phyloP scores from a whole-genome alignment of 108 stramenopile genomes.

The Stephanodiscus triporus region DNA sequence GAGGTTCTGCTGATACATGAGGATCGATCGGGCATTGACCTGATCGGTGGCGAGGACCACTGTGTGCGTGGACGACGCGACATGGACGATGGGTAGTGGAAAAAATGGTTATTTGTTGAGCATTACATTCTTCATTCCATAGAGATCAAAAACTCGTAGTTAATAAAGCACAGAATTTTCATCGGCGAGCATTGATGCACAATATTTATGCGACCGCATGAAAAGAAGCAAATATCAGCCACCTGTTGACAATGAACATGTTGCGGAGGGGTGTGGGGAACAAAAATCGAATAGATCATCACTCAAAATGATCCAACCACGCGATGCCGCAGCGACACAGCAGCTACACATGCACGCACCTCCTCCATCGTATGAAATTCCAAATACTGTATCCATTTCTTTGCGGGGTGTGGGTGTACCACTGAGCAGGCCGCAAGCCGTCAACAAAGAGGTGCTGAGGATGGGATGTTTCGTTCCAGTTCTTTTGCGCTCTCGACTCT shows the following conservation, averaged over 20 bases:
- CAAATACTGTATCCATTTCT: constrained; percentile 86
- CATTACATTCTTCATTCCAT: not conserved
- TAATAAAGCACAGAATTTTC: no score
- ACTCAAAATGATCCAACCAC: not conserved
- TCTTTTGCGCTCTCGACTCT: no score
- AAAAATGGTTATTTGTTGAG: not conserved
- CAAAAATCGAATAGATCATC: not conserved
- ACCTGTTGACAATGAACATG: not conserved
- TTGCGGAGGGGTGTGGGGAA: not conserved
- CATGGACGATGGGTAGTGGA: not conserved
- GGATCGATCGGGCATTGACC: constrained; percentile 86
- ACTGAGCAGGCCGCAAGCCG: no score
- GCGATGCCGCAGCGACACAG: not conserved
- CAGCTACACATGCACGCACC: constrained; percentile 51
- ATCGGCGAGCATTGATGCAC: no score
- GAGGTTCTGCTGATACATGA: constrained; percentile 86
- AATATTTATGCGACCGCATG: not conserved
- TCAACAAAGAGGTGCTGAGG: not conserved
- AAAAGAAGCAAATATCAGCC: not conserved
- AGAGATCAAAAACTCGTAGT: not conserved
- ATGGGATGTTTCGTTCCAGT: no score
- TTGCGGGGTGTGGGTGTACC: not conserved
- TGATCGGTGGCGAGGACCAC: constrained; percentile 90
- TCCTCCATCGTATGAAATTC: constrained; percentile 83
- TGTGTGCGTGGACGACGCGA: constrained; percentile 17